Base-by-base conservation (phyloP, 495 filamentous ascomycete genomes). In the Penicillium taxi region DNA sequence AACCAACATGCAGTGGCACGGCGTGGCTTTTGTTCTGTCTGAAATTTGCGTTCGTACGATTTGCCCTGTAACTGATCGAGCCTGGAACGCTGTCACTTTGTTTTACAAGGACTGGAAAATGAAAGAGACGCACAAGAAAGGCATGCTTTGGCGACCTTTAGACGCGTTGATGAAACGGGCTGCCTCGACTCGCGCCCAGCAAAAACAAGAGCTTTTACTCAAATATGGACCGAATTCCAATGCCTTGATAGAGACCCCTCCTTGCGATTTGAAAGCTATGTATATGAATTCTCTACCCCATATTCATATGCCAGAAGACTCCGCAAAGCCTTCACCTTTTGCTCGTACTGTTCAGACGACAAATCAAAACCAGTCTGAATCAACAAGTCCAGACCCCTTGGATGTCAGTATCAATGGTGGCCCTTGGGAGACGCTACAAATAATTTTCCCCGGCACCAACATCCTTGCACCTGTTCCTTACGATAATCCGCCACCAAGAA, bases 1-100 rank as follows among this genome's bases (percentile, higher is more conserved):
- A 42, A 86, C 81, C 3, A 89, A 89, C 50, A 79, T 80, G 21
- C 82, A 89, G 46, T 86, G 82, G 79, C 82, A 90, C 39, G 83
- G 86, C n/a, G 67, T 90, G 2, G 82, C 81, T 2, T 86, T 83
- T 43, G 68, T 62, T 21, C 58, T 94, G 5, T 61, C 84, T 1
- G 90, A 96, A 48, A 69, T 93, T 3, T 82, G 81, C 48, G 74
- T 82, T 16, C 77, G 85, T 15, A 77, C 81, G 13, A 73, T 69
- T 22, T 70, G 78, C 31, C 77, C 78, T 46, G 38, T 82, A 9
- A 82, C 84, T 1, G 83, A 94, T 36, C 74, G 89, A 3, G 87
- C 82, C 2, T 96, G 90, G 90, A 58, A 60, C 9, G 83, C 84
- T 0, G 65, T 96, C 6, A 77, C 79, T 34, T 54, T 59, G 0